A percentile compares a stretch with the other conserved stretches of the same genome.
Evolutionary conservation across 441 rosid species (phyloP).

Genomic region (Sinapis alba): DNA sequence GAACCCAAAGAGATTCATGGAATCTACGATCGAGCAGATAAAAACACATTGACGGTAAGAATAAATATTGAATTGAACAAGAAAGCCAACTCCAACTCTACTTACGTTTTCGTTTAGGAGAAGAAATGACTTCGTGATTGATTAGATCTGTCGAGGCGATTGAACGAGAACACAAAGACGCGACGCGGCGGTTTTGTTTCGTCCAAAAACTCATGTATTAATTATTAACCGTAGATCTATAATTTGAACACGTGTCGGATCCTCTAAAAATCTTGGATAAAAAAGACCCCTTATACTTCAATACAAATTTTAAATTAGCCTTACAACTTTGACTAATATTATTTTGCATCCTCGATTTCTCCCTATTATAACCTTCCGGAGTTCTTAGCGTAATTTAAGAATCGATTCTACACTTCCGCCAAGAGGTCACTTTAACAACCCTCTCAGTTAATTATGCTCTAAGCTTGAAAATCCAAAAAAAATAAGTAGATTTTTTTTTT

Average conservation of each 20-base stretch:
- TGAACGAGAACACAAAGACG: conserved; percentile 34
- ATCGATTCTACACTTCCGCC: no score
- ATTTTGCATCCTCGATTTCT: background rate
- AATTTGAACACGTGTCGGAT: conserved; percentile 25
- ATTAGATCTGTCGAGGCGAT: conserved; percentile 39
- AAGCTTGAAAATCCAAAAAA: no score
- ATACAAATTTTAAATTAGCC: background rate
- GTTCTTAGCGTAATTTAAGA: no score
- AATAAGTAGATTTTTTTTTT: no score
- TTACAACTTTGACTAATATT: background rate
- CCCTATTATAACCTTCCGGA: background rate
- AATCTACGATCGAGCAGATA: conserved; percentile 6
- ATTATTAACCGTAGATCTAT: conserved; percentile 26
- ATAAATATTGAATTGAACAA: conserved; percentile 1
- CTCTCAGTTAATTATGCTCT: no score
- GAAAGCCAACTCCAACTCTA: background rate
- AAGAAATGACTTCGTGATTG: conserved; percentile 28
- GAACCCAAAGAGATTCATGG: background rate
- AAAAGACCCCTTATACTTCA: background rate
- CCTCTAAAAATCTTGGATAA: background rate
- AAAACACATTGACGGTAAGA: background rate
- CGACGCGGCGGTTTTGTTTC: conserved; percentile 22
- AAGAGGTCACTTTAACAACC: no score
- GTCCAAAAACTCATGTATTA: conserved; percentile 2
- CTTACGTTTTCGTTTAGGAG: conserved; percentile 13